These are phyloP conservation scores for Venturia oleaginea DNA, from an alignment of 2,329 filamentous ascomycete genomes.

Conservation along the genomic window DNA sequence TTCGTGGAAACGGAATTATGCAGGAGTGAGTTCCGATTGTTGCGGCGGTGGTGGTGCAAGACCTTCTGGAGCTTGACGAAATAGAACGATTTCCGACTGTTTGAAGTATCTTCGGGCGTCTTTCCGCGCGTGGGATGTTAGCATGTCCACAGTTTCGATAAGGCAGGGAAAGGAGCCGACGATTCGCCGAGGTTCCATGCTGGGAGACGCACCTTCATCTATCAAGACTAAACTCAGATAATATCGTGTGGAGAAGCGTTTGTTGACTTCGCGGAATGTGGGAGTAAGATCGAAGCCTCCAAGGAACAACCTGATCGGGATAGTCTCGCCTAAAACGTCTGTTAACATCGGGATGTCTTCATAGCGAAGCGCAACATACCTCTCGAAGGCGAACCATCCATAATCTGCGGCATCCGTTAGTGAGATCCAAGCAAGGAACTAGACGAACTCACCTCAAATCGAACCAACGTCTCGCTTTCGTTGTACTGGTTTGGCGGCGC, in stretches of 20 bases:
- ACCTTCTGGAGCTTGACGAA: conserved; percentile 59
- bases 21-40: conserved; percentile 22
- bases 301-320: conserved; percentile 92
- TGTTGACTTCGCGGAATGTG: conserved; percentile 98
- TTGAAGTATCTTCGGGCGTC: conserved; percentile 98
- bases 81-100: conserved; percentile 96
- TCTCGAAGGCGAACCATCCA: conserved; percentile 97
- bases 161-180: background rate
- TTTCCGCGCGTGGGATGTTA: conserved; percentile 27
- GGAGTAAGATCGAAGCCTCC: conserved; percentile 96
- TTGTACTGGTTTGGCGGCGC: conserved; percentile 98
- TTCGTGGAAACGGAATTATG: background rate
- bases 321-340: conserved; percentile 59
- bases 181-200: conserved; percentile 3
- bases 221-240: conserved; percentile 94
- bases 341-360: background rate
- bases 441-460: conserved; percentile 64
- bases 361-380: conserved; percentile 42
- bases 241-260: conserved; percentile 98
- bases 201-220: conserved; percentile 63
- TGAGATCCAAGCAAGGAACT: background rate
- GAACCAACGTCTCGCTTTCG: conserved; percentile 93
- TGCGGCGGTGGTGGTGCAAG: conserved; percentile 39
- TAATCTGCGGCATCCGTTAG: conserved; percentile 54
- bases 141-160: conserved; percentile 11